Conservation (phyloP, 257 asterid genomes). For the Dorcoceras hygrometricum region DNA sequence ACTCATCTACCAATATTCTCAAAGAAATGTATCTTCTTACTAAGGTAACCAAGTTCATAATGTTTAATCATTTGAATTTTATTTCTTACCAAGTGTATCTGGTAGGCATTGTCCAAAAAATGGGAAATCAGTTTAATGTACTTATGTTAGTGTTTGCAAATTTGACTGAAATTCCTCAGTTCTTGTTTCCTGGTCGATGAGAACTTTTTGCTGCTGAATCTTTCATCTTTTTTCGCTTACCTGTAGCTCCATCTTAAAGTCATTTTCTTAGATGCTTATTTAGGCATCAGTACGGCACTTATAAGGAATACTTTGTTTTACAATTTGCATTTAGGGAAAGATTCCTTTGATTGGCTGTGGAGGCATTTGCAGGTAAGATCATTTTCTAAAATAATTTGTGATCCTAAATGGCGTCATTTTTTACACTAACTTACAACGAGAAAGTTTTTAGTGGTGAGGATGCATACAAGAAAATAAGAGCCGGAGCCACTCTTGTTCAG, state of each 20-base stretch:
- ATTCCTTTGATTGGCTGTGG: conserved; percentile 91
- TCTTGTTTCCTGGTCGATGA: neutral
- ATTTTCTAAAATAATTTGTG: conserved; percentile 5
- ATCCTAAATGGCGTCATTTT: conserved; percentile 6
- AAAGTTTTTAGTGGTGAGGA: conserved; percentile 71
- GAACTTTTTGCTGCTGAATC: neutral
- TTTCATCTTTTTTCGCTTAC: neutral
- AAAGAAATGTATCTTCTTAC: conserved; percentile 87
- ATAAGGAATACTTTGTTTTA: too few species aligned
- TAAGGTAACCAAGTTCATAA: conserved; percentile 51
- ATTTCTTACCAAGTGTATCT: too few species aligned
- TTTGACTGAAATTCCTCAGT: neutral
- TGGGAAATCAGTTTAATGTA: neutral
- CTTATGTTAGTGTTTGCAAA: neutral
- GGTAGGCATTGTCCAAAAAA: neutral
- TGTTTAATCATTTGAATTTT: neutral
- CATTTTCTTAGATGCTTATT: neutral
- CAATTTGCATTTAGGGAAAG: conserved; percentile 48
- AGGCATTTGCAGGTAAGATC: conserved; percentile 80
- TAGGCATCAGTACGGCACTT: neutral
- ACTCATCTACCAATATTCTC: conserved; percentile 65
- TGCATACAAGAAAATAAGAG: conserved; percentile 89
- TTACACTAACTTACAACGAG: conserved; percentile 15
- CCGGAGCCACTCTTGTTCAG: conserved; percentile 96
- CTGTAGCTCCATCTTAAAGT: neutral